Evolutionary conservation across 139 green algal genomes (phyloP).

Genomic region (Auxenochlorella pyrenoidosa): DNA sequence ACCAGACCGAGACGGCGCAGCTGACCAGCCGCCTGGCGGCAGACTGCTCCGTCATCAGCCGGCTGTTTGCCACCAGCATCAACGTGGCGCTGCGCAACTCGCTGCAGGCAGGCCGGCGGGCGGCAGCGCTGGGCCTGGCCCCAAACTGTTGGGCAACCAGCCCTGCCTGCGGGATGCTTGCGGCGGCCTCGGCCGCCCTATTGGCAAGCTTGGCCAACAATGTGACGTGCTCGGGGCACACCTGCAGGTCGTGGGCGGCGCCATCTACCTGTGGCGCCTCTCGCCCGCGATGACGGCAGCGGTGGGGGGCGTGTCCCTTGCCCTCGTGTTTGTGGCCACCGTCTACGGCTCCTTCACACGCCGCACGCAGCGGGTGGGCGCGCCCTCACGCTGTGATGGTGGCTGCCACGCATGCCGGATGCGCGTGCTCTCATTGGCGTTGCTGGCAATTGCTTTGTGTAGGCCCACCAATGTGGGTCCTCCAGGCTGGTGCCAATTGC

Average conservation of each 20-base stretch:
- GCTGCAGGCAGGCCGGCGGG: conserved; percentile 58
- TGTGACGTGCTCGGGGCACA: background rate
- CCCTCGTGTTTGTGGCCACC: conserved; percentile 73
- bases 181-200: too few relatives aligned
- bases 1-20: conserved; percentile 59
- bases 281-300: conserved; percentile 68
- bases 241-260: conserved; percentile 53
- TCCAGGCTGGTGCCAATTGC: too few relatives aligned
- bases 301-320: conserved; percentile 55
- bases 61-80: conserved; percentile 79
- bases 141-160: too few relatives aligned
- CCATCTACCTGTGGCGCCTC: conserved; percentile 73
- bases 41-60: conserved; percentile 79
- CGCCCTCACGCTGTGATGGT: too few relatives aligned
- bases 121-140: too few relatives aligned
- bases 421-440: background rate
- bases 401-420: too few relatives aligned
- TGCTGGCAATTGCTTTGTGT: background rate
- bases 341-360: conserved; percentile 71
- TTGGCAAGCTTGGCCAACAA: too few relatives aligned
- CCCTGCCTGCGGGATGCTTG: background rate
- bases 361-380: conserved; percentile 55
- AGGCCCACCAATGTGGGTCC: too few relatives aligned
- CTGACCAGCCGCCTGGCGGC: conserved; percentile 71
- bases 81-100: conserved; percentile 86